phyloP scores from a whole-genome alignment of 495 filamentous ascomycete genomes.

The Aspergillus panamensis region DNA sequence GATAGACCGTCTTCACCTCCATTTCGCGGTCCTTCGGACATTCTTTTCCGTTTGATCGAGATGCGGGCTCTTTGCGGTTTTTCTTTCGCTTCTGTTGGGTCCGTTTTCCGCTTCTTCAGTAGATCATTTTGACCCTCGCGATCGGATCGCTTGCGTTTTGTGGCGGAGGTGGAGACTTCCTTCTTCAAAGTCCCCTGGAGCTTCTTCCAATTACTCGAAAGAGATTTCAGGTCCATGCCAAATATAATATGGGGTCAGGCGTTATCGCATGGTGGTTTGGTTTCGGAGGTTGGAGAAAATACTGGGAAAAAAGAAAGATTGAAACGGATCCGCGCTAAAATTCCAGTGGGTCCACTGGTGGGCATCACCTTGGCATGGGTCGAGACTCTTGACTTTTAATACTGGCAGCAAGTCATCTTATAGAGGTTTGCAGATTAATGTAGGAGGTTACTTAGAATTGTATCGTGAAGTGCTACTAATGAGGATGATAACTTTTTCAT shows the following conservation, averaged over 20 bases:
- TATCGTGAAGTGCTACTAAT: background rate
- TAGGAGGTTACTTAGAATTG: too few relatives aligned
- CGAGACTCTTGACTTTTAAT: background rate
- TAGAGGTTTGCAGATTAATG: too few relatives aligned
- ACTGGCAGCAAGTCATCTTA: background rate
- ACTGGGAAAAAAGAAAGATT: slow-evolving; percentile 9
- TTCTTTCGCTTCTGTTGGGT: slow-evolving; percentile 27
- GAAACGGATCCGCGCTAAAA: slow-evolving; percentile 24
- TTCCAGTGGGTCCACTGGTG: slow-evolving; percentile 16
- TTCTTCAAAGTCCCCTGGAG: slow-evolving; percentile 62
- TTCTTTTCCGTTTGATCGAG: slow-evolving; percentile 32
- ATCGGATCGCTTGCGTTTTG: slow-evolving; percentile 40
- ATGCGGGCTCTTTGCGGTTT: slow-evolving; percentile 13
- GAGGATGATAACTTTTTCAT: slow-evolving; percentile 11
- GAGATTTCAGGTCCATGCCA: slow-evolving; percentile 45
- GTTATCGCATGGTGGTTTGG: slow-evolving; percentile 21
- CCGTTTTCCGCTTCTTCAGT: slow-evolving; percentile 40
- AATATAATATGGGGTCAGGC: background rate
- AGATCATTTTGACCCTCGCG: slow-evolving; percentile 31
- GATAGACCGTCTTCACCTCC: slow-evolving; percentile 15
- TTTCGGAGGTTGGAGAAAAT: background rate
- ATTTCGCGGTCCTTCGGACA: slow-evolving; percentile 24
- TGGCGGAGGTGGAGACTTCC: slow-evolving; percentile 31
- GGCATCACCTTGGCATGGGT: background rate
- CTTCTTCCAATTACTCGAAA: slow-evolving; percentile 71